These are phyloP conservation scores for Pittosporum tobira DNA, from an alignment of 129 eudicot genomes.

Conservation along the genomic window DNA sequence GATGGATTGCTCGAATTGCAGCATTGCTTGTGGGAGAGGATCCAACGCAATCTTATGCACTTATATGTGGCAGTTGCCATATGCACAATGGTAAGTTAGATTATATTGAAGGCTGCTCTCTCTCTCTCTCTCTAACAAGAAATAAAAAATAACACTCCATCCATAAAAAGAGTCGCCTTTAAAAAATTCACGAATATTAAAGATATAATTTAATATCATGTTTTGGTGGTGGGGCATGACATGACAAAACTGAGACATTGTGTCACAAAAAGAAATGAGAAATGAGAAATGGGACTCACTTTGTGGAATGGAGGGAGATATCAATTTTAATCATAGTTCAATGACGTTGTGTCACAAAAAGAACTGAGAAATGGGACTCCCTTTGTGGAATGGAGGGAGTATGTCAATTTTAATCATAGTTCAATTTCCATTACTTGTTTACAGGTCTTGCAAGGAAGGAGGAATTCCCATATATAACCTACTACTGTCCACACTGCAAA, in stretches of 20 bases:
- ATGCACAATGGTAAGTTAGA: slow-evolving; percentile 81
- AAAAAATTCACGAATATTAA: too few relatives aligned
- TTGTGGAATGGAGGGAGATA: too few relatives aligned
- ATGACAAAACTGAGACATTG: too few relatives aligned
- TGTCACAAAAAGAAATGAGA: too few relatives aligned
- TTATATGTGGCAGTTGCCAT: slow-evolving; percentile 92
- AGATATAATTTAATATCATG: too few relatives aligned
- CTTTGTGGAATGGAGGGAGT: too few relatives aligned
- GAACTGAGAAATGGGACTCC: too few relatives aligned
- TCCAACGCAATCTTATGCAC: slow-evolving; percentile 90
- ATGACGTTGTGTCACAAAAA: background rate
- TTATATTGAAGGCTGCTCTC: background rate
- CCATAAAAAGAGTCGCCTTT: too few relatives aligned
- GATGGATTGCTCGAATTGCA: slow-evolving; percentile 90
- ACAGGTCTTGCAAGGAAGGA: slow-evolving; percentile 95
- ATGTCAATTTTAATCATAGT: too few relatives aligned
- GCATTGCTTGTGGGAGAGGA: slow-evolving; percentile 98
- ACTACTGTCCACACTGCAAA: slow-evolving; percentile 91
- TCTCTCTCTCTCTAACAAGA: background rate
- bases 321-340: too few relatives aligned
- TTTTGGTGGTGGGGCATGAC: too few relatives aligned
- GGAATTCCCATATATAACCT: slow-evolving; percentile 73
- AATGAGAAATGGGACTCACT: too few relatives aligned
- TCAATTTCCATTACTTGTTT: slow-evolving; percentile 3
- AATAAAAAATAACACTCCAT: background rate